Conservation (phyloP, 2,329 filamentous ascomycete species). For the Aphanoascus verrucosus region DNA sequence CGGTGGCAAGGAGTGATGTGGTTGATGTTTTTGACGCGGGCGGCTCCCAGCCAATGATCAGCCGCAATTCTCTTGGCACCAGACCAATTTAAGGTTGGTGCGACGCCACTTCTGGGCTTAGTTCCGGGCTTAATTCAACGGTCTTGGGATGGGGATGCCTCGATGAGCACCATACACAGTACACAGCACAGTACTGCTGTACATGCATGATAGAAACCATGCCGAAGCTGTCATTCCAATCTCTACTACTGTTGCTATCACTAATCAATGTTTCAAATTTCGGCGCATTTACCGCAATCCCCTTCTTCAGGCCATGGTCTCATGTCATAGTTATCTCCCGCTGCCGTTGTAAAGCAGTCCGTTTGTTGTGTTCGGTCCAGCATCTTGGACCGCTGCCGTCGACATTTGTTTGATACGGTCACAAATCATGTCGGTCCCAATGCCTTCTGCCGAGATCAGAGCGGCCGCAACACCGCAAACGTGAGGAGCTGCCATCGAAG, state of each 20-base stretch:
- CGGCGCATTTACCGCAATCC: no score
- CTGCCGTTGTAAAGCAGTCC: constrained; percentile 4
- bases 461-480: constrained; percentile 47
- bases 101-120: neutral
- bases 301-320: no score
- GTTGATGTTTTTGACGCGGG: no score
- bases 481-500: constrained; percentile 32
- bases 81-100: no score
- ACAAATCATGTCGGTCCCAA: constrained; percentile 37
- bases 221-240: no score
- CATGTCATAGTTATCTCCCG: neutral
- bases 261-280: no score
- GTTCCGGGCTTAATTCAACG: neutral
- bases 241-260: no score
- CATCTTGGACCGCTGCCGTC: neutral
- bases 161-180: no score
- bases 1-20: no score
- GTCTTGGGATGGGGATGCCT: no score
- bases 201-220: no score
- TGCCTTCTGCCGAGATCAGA: constrained; percentile 40
- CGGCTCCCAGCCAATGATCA: neutral
- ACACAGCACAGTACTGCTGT: no score
- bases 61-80: neutral
- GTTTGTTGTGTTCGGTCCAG: neutral
- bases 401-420: constrained; percentile 37